phyloP scores from a whole-genome alignment of 495 filamentous ascomycete genomes.

The Penicillium egyptiacum region DNA sequence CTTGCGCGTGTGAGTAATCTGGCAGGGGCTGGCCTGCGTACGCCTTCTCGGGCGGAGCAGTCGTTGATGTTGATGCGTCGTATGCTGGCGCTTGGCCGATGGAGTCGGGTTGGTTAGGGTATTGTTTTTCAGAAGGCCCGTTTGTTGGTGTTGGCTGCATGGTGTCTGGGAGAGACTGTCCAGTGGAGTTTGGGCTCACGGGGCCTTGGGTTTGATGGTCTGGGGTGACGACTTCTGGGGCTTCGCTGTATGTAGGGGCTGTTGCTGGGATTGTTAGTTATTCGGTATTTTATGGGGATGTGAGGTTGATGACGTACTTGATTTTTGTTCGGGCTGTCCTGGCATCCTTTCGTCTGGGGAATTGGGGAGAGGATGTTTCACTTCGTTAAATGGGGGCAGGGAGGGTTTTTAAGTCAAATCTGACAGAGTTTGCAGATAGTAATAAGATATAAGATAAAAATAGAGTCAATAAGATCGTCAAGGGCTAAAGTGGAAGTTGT shows the following conservation, averaged over 20 bases:
- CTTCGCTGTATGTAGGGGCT: slow-evolving; percentile 8
- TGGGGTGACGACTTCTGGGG: slow-evolving; percentile 2
- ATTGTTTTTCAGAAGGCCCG: neutral
- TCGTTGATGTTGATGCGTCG: neutral
- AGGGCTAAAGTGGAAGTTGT: neutral
- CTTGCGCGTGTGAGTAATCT: neutral
- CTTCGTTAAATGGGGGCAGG: neutral
- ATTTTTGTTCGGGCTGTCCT: neutral
- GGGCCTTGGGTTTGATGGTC: neutral
- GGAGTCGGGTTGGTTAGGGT: slow-evolving; percentile 8
- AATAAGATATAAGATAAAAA: neutral
- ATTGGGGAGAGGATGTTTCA: neutral
- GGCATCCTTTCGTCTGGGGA: neutral
- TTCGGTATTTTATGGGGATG: neutral
- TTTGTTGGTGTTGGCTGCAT: neutral
- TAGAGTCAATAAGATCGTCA: slow-evolving; percentile 1
- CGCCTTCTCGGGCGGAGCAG: slow-evolving; percentile 13
- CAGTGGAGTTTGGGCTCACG: neutral
- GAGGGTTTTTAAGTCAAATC: neutral
- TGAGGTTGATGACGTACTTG: neutral
- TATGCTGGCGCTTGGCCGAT: slow-evolving; percentile 5
- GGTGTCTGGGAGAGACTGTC: neutral
- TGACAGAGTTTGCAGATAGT: neutral
- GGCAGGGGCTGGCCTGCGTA: slow-evolving; percentile 23
- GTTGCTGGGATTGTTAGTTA: slow-evolving; percentile 5